Percentiles rank a stretch among this genome's conserved stretches.
phyloP scores from a whole-genome alignment of 495 filamentous ascomycete genomes.

The Cladorrhinum samala region DNA sequence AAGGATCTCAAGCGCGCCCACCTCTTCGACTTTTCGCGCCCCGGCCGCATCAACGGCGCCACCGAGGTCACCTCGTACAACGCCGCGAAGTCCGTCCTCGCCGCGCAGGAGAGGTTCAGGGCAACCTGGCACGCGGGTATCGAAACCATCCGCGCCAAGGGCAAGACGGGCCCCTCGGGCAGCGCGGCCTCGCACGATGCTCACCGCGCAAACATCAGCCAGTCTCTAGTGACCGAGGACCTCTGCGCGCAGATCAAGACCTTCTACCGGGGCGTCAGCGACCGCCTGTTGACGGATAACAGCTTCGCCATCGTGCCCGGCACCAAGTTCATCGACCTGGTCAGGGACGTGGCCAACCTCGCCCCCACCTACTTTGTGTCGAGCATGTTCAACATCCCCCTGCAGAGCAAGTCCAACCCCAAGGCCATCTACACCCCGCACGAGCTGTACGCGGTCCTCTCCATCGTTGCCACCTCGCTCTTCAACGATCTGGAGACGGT shows the following conservation, averaged over 20 bases:
- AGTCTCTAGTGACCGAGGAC: conserved; percentile 51
- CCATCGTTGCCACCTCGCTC: conserved; percentile 54
- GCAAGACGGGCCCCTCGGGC: conserved; percentile 48
- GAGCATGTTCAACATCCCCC: conserved; percentile 63
- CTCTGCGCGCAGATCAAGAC: conserved; percentile 53
- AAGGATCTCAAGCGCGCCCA: conserved; percentile 63
- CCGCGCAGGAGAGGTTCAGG: conserved; percentile 57
- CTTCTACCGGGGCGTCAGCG: conserved; percentile 60
- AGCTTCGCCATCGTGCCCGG: conserved; percentile 49
- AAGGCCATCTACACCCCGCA: conserved; percentile 71
- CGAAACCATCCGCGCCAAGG: conserved; percentile 42
- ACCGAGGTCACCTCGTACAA: conserved; percentile 55
- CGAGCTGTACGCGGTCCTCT: conserved; percentile 70
- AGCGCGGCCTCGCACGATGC: conserved; percentile 42
- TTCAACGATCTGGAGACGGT: conserved; percentile 45
- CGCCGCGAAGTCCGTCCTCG: conserved; percentile 57
- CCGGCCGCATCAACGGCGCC: conserved; percentile 44
- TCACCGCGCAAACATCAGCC: conserved; percentile 48
- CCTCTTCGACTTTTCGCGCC: conserved; percentile 65
- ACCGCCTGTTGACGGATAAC: conserved; percentile 58
- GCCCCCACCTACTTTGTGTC: conserved; percentile 68
- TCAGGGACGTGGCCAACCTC: conserved; percentile 70
- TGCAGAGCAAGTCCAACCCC: conserved; percentile 63
- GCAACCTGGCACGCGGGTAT: conserved; percentile 55
- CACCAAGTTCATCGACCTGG: conserved; percentile 66